Evolutionary conservation across 1,284 basidiomycete genomes (phyloP).

Genomic region (Microstroma glucosiphilum): DNA sequence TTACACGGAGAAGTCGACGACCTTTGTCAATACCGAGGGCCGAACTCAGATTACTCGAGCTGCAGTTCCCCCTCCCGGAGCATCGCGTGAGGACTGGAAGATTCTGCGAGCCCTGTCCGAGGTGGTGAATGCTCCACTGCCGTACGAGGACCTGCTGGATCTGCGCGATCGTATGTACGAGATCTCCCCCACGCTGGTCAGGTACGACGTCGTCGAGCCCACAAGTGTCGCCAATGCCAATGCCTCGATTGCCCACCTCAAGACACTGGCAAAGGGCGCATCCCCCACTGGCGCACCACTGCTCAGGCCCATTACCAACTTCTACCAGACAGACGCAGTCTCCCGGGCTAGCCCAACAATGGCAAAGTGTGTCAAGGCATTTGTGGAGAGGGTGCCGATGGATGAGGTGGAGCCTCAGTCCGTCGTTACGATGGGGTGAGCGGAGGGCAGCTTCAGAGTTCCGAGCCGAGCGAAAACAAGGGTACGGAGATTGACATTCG

Average conservation of each 20-base stretch:
- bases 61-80: constrained; percentile 90
- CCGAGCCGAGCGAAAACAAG: no score
- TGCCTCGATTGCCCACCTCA: constrained; percentile 20
- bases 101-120: constrained; percentile 94
- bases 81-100: constrained; percentile 97
- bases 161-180: constrained; percentile 95
- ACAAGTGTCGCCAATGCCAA: constrained; percentile 56
- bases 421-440: neutral
- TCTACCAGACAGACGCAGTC: constrained; percentile 86
- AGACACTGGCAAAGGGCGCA: neutral
- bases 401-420: constrained; percentile 7
- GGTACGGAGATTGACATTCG: no score
- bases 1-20: constrained; percentile 90
- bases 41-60: constrained; percentile 82
- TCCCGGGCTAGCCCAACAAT: constrained; percentile 53
- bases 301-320: constrained; percentile 77
- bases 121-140: constrained; percentile 68
- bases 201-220: constrained; percentile 77
- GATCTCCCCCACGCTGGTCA: constrained; percentile 80
- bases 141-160: constrained; percentile 82
- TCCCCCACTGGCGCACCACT: constrained; percentile 56
- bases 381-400: constrained; percentile 24
- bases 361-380: constrained; percentile 41
- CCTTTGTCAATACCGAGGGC: constrained; percentile 97
- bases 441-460: neutral